These are phyloP conservation scores for Epichloe hybrida DNA, from an alignment of 2,329 filamentous ascomycete species.

Conservation along the genomic window DNA sequence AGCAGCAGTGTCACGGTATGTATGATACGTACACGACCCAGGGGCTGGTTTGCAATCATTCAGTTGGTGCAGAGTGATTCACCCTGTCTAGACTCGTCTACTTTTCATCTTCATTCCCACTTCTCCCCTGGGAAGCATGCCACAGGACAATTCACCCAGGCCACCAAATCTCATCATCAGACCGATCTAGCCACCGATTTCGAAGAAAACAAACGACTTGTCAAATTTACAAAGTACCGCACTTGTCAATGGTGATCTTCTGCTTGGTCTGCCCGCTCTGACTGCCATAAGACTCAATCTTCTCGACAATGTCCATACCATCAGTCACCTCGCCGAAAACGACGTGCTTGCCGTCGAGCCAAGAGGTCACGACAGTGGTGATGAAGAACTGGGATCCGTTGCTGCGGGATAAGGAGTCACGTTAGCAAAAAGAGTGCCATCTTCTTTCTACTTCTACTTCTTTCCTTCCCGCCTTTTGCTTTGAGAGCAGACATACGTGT, in stretches of 20 bases:
- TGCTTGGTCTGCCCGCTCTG: constrained; percentile 38
- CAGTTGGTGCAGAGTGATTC: too few relatives aligned
- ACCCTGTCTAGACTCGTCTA: not conserved
- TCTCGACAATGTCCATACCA: constrained; percentile 41
- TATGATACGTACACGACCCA: too few relatives aligned
- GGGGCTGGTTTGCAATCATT: too few relatives aligned
- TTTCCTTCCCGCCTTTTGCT: not conserved
- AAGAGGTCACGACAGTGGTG: constrained; percentile 81
- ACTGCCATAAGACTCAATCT: constrained; percentile 44
- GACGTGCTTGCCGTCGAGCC: constrained; percentile 74
- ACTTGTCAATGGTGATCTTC: constrained; percentile 43
- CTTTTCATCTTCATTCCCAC: not conserved
- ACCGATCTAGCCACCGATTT: constrained; percentile 1
- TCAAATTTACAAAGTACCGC: constrained; percentile 31
- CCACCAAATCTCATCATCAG: not conserved
- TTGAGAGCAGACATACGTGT: constrained; percentile 8
- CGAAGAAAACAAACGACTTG: not conserved
- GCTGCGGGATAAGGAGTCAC: constrained; percentile 29
- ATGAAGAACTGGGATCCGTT: constrained; percentile 99
- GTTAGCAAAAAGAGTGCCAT: too few relatives aligned
- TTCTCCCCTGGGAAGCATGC: too few relatives aligned
- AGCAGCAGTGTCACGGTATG: not conserved
- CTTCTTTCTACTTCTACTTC: too few relatives aligned
- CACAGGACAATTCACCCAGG: not conserved
- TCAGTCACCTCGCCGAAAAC: constrained; percentile 62